Evolutionary conservation across 495 filamentous ascomycete species (phyloP).

Genomic region (Daldinia decipiens): DNA sequence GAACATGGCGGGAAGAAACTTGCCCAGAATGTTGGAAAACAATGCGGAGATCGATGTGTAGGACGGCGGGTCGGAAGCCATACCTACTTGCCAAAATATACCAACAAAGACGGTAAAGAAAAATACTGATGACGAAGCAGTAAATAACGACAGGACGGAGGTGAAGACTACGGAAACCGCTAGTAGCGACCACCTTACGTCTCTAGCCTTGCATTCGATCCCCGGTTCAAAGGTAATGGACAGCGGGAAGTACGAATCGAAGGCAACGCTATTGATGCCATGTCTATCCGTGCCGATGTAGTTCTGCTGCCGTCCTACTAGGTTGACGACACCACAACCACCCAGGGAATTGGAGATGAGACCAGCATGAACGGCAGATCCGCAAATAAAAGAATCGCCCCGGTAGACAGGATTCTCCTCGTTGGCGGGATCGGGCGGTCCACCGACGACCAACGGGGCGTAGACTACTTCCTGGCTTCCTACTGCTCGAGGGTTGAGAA

Average conservation of each 20-base stretch:
- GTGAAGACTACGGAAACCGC: conserved; percentile 77
- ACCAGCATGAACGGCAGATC: conserved; percentile 81
- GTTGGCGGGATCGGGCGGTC: conserved; percentile 62
- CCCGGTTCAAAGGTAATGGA: conserved; percentile 70
- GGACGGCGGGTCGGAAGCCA: conserved; percentile 79
- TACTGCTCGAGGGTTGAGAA: conserved; percentile 78
- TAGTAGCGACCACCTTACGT: conserved; percentile 78
- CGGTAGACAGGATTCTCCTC: conserved; percentile 69
- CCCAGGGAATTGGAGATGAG: conserved; percentile 72
- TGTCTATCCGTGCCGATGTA: conserved; percentile 68
- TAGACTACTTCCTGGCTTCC: conserved; percentile 79
- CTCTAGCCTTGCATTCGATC: conserved; percentile 65
- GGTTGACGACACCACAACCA: conserved; percentile 77
- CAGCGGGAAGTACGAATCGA: conserved; percentile 81
- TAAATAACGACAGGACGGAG: conserved; percentile 72
- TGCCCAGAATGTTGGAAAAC: conserved; percentile 74
- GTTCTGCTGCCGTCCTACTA: conserved; percentile 72
- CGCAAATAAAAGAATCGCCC: conserved; percentile 85
- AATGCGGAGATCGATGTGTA: conserved; percentile 62
- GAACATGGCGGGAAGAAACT: conserved; percentile 81
- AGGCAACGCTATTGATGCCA: conserved; percentile 73
- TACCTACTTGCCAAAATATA: conserved; percentile 79
- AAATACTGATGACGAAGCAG: conserved; percentile 71
- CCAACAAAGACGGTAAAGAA: conserved; percentile 78
- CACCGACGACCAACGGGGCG: conserved; percentile 77